phyloP scores from a whole-genome alignment of 768 basidiomycete genomes.

The Harrya chromipes region DNA sequence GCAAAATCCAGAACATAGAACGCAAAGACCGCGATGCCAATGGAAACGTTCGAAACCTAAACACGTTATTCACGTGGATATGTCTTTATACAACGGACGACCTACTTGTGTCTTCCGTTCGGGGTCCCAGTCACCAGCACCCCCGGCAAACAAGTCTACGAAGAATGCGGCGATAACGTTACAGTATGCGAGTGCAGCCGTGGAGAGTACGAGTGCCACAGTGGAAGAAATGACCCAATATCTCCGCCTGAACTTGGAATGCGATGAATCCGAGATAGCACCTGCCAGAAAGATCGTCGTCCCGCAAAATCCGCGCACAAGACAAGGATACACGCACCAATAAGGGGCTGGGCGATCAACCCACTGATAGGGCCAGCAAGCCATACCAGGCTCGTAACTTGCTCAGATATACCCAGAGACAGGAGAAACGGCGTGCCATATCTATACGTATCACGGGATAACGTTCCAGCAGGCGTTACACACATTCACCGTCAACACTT shows the following conservation, averaged over 20 bases:
- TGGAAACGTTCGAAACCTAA: constrained; percentile 68
- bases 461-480: neutral
- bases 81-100: neutral
- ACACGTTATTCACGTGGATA: neutral
- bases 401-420: constrained; percentile 75
- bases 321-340: constrained; percentile 51
- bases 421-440: constrained; percentile 96
- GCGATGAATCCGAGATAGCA: constrained; percentile 92
- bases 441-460: constrained; percentile 40
- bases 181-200: constrained; percentile 81
- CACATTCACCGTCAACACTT: constrained; percentile 26
- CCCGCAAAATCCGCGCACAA: neutral
- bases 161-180: constrained; percentile 64
- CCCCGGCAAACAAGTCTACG: constrained; percentile 73
- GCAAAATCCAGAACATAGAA: constrained; percentile 97
- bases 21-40: constrained; percentile 80
- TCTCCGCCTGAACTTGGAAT: constrained; percentile 85
- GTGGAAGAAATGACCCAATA: constrained; percentile 95
- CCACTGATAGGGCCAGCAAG: constrained; percentile 93
- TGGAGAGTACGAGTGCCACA: constrained; percentile 71
- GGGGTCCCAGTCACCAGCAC: constrained; percentile 87
- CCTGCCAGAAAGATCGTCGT: constrained; percentile 43
- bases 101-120: constrained; percentile 58
- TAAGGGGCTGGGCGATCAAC: constrained; percentile 93
- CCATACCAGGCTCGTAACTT: constrained; percentile 94